These are phyloP conservation scores for Tulasnella sp. DNA, from an alignment of 768 basidiomycete genomes.

Conservation along the genomic window DNA sequence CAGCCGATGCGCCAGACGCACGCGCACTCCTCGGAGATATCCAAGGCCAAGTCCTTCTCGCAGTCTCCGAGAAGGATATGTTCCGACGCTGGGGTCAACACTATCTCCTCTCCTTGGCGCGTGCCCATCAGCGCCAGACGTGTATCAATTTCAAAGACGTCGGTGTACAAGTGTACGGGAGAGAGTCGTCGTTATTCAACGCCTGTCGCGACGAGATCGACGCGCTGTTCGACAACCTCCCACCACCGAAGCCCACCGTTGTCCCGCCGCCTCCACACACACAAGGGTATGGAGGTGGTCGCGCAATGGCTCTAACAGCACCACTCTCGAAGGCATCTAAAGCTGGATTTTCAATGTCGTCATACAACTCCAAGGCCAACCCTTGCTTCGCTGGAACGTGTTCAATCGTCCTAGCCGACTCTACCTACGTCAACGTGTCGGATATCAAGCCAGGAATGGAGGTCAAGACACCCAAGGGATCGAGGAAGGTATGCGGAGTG, in stretches of 20 bases:
- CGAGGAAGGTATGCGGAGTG: not conserved
- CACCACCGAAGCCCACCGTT: conserved; percentile 14
- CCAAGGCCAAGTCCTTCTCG: conserved; percentile 16
- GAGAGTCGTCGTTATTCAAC: conserved; percentile 15
- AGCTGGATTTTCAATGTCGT: conserved; percentile 3
- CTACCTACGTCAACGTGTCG: not conserved
- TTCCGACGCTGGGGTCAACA: conserved; percentile 18
- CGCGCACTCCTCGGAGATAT: conserved; percentile 17
- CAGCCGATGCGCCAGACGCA: conserved; percentile 8
- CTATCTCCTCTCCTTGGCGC: conserved; percentile 18
- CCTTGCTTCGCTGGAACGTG: conserved; percentile 17
- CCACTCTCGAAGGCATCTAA: not conserved
- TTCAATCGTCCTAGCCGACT: conserved; percentile 2
- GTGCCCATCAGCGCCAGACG: conserved; percentile 19
- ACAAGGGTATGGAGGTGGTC: too few species aligned
- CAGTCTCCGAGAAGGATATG: not conserved
- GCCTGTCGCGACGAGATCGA: conserved; percentile 17
- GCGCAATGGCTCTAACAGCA: too few species aligned
- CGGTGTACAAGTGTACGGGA: conserved; percentile 17
- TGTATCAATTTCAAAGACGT: conserved; percentile 20
- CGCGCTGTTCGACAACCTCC: conserved; percentile 18
- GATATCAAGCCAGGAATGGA: conserved; percentile 1
- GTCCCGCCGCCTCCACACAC: too few species aligned
- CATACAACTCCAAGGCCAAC: conserved; percentile 14
- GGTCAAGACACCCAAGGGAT: conserved; percentile 13